A percentile compares a stretch with the other conserved stretches of the same genome.
phyloP scores from a whole-genome alignment of 2,329 filamentous ascomycete species.

The Pestalotiopsis sp. region DNA sequence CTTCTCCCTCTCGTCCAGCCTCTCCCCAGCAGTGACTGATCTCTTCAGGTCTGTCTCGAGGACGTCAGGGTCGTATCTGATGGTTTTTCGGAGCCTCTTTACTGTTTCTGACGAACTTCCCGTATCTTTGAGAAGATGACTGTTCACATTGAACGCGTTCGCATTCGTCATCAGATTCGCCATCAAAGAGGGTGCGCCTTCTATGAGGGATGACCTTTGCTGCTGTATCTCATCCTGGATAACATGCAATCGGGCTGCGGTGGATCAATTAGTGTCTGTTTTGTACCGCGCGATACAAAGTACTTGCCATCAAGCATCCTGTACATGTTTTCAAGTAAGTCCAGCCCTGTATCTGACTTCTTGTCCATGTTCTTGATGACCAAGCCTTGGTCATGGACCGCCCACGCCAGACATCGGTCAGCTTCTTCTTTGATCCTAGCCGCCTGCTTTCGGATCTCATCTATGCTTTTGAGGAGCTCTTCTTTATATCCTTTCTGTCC shows the following conservation, averaged over 20 bases:
- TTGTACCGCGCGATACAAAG: too few relatives aligned
- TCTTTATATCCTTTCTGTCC: background rate
- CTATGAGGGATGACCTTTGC: too few relatives aligned
- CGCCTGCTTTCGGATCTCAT: background rate
- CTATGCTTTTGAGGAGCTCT: background rate
- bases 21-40: background rate
- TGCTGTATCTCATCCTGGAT: too few relatives aligned
- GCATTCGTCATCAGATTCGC: background rate
- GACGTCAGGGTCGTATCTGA: background rate
- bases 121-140: background rate
- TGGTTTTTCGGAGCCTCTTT: background rate
- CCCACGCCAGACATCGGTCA: background rate
- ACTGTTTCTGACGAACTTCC: background rate
- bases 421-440: slow-evolving; percentile 8
- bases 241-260: too few relatives aligned
- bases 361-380: background rate
- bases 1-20: slow-evolving; percentile 12
- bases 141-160: background rate
- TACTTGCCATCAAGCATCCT: background rate
- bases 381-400: background rate
- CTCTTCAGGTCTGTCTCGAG: background rate
- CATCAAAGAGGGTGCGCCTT: background rate
- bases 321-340: background rate
- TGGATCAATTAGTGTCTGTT: too few relatives aligned
- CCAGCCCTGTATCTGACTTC: background rate